A percentile compares a stretch with the other conserved stretches of the same genome.
phyloP scores from a whole-genome alignment of 2,329 filamentous ascomycete species.

The Epicoccum nigrum region DNA sequence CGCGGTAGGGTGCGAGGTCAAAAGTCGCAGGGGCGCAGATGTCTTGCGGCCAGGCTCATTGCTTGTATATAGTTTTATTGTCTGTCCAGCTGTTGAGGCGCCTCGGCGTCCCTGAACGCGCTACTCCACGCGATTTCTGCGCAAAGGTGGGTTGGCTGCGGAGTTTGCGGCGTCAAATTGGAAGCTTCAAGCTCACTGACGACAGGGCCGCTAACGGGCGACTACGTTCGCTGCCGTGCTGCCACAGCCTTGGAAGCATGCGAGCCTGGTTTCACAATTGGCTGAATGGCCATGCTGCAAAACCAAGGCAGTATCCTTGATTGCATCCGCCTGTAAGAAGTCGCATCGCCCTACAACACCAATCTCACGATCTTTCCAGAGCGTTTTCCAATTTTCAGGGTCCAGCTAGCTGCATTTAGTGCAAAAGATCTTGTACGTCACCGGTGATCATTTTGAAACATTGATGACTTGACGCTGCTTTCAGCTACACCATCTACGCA shows the following conservation, averaged over 20 bases:
- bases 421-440: constrained; percentile 28
- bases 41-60: background rate
- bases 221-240: constrained; percentile 7
- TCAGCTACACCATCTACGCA: constrained; percentile 15
- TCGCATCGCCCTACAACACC: constrained; percentile 4
- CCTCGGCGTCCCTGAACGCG: constrained; percentile 18
- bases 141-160: constrained; percentile 27
- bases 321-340: background rate
- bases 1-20: background rate
- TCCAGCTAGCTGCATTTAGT: constrained; percentile 13
- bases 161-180: constrained; percentile 23
- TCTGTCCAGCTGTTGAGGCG: constrained; percentile 14
- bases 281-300: constrained; percentile 6
- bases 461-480: constrained; percentile 19
- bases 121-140: constrained; percentile 27
- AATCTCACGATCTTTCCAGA: constrained; percentile 1
- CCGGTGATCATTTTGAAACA: constrained; percentile 25
- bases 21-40: background rate
- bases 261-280: constrained; percentile 2
- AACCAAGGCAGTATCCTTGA: constrained; percentile 21
- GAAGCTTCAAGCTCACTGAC: constrained; percentile 15
- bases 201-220: constrained; percentile 22
- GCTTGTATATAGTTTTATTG: constrained; percentile 11
- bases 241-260: constrained; percentile 25
- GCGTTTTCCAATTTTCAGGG: constrained; percentile 17